Base-by-base conservation (phyloP, 2,329 filamentous ascomycete species). In the Ceratocystiopsis minuta region DNA sequence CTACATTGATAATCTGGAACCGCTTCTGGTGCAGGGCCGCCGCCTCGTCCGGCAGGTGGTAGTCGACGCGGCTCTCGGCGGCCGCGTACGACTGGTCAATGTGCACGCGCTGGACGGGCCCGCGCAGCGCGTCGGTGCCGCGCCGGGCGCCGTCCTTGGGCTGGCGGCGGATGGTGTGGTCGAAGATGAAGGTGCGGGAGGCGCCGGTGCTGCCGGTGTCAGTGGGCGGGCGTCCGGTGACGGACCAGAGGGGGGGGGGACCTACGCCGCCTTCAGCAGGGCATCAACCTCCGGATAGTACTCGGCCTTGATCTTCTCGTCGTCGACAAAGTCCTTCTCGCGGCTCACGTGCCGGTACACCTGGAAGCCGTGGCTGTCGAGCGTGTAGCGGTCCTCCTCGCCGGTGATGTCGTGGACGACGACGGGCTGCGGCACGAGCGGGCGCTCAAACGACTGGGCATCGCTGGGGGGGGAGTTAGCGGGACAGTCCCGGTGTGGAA, bases 231-330 rank as follows among this genome's bases (percentile, higher is more conserved):
- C n/a, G n/a, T n/a, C n/a, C n/a, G n/a, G n/a, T n/a, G n/a, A n/a
- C n/a, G n/a, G n/a, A n/a, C n/a, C n/a, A n/a, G n/a, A n/a, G n/a
- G n/a, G n/a, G n/a, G n/a, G n/a, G n/a, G n/a, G n/a, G n/a, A n/a
- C n/a, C n/a, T n/a, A n/a, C n/a, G n/a, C n/a, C n/a, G n/a, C n/a
- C n/a, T n/a, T n/a, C 3, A 86, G 62, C 20, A 93, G 62, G 39
- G 68, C 57, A 60, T 87, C 79, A 10, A 93, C 72, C 55, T 94
- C 85, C 0, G 84, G 80, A 62, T 95, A 95, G 66, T 93, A 95
- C 42, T 75, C 68, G 1, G 61, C 52, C 53, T 71, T 61, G 58
- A 95, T 82, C 46, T 71, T 72, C 12, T 66, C 71, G 52, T 86
- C 79, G 55, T 82, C 74, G 4, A 58, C 58, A 57, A 88, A 92